Percentiles rank a stretch among this genome's conserved stretches.
Conservation (phyloP, 495 filamentous ascomycete species). For the Aspergillus asperescens region DNA sequence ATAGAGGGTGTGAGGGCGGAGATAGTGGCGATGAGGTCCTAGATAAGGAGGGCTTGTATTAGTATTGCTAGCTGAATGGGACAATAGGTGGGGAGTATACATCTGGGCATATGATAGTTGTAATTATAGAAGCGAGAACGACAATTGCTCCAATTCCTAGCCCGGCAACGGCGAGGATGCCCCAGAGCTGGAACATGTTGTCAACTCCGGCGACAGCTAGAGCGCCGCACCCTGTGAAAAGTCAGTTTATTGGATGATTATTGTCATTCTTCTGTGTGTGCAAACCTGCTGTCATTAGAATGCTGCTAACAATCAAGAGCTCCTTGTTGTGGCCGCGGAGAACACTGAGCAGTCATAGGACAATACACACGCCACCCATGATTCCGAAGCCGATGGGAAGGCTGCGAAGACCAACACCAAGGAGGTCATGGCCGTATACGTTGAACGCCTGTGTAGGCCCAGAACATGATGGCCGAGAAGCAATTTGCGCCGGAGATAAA, state of each 20-base stretch:
- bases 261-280: background rate
- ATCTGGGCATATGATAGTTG: slow-evolving; percentile 67
- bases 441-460: slow-evolving; percentile 72
- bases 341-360: slow-evolving; percentile 54
- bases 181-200: slow-evolving; percentile 59
- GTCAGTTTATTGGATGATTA: background rate
- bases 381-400: slow-evolving; percentile 62
- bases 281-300: slow-evolving; percentile 64
- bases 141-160: slow-evolving; percentile 71
- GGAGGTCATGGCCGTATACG: slow-evolving; percentile 64
- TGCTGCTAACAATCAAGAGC: slow-evolving; percentile 55
- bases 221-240: slow-evolving; percentile 51
- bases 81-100: slow-evolving; percentile 23
- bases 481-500: slow-evolving; percentile 72
- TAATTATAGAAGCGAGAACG: slow-evolving; percentile 65
- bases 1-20: slow-evolving; percentile 69
- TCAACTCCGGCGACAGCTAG: slow-evolving; percentile 51
- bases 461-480: slow-evolving; percentile 68
- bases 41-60: background rate
- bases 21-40: slow-evolving; percentile 68
- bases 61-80: background rate
- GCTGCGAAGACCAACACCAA: slow-evolving; percentile 61
- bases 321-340: slow-evolving; percentile 59
- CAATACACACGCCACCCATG: slow-evolving; percentile 56
- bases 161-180: slow-evolving; percentile 57